Conservation (phyloP, 164 flowering plant genomes). For the Nymphaea thermarum region DNA sequence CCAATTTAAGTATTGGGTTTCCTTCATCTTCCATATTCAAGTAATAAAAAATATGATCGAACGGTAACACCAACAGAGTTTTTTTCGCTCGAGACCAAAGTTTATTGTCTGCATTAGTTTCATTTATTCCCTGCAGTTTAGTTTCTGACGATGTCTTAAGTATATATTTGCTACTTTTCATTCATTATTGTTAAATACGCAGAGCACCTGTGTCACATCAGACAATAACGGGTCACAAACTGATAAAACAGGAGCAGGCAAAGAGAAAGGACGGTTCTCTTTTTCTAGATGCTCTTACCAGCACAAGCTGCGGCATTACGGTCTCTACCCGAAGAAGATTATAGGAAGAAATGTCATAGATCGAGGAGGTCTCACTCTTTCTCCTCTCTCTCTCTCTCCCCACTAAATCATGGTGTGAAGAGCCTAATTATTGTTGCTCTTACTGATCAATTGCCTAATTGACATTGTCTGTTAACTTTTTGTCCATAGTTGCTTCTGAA, state of each 20-base stretch:
- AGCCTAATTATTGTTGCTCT: too few relatives aligned
- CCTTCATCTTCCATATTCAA: too few relatives aligned
- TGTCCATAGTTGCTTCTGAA: neutral
- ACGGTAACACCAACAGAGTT: too few relatives aligned
- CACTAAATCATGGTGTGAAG: too few relatives aligned
- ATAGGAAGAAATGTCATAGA: neutral
- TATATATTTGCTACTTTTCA: neutral
- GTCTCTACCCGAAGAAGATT: neutral
- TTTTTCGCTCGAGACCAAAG: neutral
- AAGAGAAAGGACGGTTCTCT: slow-evolving; percentile 2
- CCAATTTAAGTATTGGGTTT: too few relatives aligned
- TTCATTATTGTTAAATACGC: neutral
- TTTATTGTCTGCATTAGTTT: too few relatives aligned
- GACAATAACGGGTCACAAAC: neutral
- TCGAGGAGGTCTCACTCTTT: neutral
- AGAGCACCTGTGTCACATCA: slow-evolving; percentile 2
- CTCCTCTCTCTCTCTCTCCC: neutral
- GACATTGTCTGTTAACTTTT: too few relatives aligned
- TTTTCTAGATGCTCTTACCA: neutral
- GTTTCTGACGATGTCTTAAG: neutral
- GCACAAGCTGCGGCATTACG: slow-evolving; percentile 1
- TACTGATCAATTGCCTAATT: too few relatives aligned
- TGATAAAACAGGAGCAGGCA: neutral
- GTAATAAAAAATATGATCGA: too few relatives aligned
- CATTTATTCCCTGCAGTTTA: too few relatives aligned